Conservation (phyloP, 1,284 basidiomycete genomes). For the Heterobasidion irregulare region DNA sequence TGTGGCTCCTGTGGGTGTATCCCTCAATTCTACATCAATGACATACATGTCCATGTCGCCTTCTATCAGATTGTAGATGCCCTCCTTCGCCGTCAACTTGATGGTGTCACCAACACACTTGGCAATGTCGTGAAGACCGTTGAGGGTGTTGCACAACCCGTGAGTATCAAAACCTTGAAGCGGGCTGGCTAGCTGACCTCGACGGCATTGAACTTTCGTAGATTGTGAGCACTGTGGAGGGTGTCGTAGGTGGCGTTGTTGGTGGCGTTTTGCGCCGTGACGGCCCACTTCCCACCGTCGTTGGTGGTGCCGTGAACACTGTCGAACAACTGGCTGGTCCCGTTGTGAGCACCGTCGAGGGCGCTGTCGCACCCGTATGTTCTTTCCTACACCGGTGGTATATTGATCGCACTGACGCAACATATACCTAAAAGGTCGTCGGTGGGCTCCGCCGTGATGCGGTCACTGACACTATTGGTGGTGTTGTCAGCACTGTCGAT, state of each 20-base stretch:
- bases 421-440: neutral
- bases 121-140: neutral
- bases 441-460: neutral
- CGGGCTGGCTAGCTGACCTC: neutral
- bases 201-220: neutral
- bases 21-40: neutral
- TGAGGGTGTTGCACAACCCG: neutral
- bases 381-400: neutral
- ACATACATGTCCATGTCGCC: neutral
- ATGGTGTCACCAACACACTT: neutral
- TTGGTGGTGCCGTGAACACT: neutral
- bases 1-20: neutral
- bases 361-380: neutral
- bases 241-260: neutral
- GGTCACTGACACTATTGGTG: neutral
- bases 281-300: neutral
- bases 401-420: no score
- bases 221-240: neutral
- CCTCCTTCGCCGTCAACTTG: neutral
- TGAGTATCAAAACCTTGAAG: neutral
- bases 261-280: neutral
- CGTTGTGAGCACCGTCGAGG: constrained; percentile 5
- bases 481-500: neutral
- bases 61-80: neutral
- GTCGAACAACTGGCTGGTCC: neutral